Evolutionary conservation across 2,329 filamentous ascomycete genomes (phyloP).

Genomic region (Escovopsis sp.): DNA sequence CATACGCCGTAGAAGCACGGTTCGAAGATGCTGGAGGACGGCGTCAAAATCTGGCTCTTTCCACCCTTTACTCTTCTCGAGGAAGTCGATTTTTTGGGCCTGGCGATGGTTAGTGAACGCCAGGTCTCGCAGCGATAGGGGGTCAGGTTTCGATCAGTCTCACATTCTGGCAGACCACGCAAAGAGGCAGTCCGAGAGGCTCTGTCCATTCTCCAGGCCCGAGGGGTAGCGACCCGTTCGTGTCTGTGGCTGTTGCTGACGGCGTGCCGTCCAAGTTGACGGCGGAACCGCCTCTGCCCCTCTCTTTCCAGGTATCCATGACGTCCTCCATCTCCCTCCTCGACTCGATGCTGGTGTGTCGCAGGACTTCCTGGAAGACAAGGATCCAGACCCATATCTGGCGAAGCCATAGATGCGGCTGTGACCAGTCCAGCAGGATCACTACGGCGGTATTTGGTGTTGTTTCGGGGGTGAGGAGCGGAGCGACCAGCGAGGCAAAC

Average conservation of each 20-base stretch:
- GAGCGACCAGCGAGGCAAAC: conserved; percentile 69
- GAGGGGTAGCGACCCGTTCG: conserved; percentile 57
- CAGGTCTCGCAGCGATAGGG: not conserved
- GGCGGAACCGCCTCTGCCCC: conserved; percentile 50
- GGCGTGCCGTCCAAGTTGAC: conserved; percentile 47
- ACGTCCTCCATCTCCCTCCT: conserved; percentile 78
- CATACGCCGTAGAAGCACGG: conserved; percentile 73
- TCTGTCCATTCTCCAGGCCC: conserved; percentile 92
- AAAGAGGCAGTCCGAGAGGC: conserved; percentile 70
- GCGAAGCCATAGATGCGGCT: conserved; percentile 84
- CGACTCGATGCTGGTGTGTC: conserved; percentile 58
- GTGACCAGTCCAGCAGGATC: conserved; percentile 87
- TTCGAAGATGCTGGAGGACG: conserved; percentile 83
- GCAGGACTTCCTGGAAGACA: conserved; percentile 62
- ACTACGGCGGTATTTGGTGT: conserved; percentile 80
- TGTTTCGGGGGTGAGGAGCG: conserved; percentile 69
- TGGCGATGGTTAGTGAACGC: conserved; percentile 20
- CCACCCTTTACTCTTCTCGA: conserved; percentile 86
- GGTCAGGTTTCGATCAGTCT: conserved; percentile 17
- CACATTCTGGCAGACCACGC: conserved; percentile 92
- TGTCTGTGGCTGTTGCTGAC: conserved; percentile 42
- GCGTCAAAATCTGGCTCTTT: conserved; percentile 96
- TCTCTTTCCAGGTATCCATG: conserved; percentile 66
- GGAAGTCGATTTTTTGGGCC: conserved; percentile 76
- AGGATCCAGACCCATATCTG: conserved; percentile 83